Evolutionary conservation across 345 rosid genomes (phyloP).

Genomic region (Syzygium oleosum): DNA sequence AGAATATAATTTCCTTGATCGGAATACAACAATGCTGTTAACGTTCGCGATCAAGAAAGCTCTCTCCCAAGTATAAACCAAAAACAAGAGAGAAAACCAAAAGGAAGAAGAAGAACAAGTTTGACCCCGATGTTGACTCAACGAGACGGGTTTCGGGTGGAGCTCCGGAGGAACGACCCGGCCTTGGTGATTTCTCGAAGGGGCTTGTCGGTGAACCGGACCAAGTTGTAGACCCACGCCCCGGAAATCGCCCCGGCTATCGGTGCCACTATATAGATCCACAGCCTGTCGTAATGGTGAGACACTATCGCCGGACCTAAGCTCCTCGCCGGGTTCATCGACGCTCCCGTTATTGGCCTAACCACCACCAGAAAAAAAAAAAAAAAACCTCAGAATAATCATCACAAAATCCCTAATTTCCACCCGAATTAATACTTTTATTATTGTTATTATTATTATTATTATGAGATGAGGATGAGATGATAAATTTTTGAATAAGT

Average conservation of each 20-base stretch:
- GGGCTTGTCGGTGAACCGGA: constrained; percentile 44
- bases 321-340: constrained; percentile 86
- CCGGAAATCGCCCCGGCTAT: constrained; percentile 33
- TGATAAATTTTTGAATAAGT: neutral
- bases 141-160: neutral
- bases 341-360: constrained; percentile 64
- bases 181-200: constrained; percentile 26
- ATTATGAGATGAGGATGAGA: neutral
- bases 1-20: too few species aligned
- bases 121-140: neutral
- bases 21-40: too few species aligned
- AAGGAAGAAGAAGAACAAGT: neutral
- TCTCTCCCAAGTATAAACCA: neutral
- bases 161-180: constrained; percentile 6
- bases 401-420: too few species aligned
- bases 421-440: too few species aligned
- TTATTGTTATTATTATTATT: too few species aligned
- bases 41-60: neutral
- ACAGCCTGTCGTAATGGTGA: constrained; percentile 37
- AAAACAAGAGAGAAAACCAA: too few species aligned
- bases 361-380: neutral
- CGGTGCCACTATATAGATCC: constrained; percentile 61
- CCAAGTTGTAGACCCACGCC: constrained; percentile 38
- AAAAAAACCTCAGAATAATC: neutral
- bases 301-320: constrained; percentile 57